Percentiles rank a stretch among this genome's conserved stretches.
These are phyloP conservation scores for Fusarium annulatum DNA, from an alignment of 2,329 filamentous ascomycete species.

Conservation along the genomic window DNA sequence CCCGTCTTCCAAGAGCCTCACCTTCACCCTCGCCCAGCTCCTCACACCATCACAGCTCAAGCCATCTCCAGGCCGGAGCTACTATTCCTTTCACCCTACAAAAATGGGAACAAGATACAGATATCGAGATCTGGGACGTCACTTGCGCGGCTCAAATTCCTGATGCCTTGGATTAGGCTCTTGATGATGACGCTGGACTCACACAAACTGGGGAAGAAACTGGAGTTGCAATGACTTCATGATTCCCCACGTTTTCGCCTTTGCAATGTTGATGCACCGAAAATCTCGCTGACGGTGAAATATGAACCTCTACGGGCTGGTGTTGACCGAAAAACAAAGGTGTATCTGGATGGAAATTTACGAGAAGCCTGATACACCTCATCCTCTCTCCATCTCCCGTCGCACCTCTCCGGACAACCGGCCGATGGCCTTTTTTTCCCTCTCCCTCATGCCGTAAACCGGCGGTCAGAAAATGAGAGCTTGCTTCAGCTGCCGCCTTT, in stretches of 20 bases:
- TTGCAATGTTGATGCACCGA: background rate
- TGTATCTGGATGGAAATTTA: conserved; percentile 6
- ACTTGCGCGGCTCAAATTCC: conserved; percentile 8
- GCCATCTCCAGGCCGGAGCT: conserved; percentile 21
- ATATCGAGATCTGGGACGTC: conserved; percentile 41
- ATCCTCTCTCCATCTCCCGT: background rate
- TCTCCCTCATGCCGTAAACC: conserved; percentile 5
- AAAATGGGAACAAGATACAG: conserved; percentile 19
- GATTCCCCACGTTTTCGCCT: conserved; percentile 37
- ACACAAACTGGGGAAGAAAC: conserved; percentile 32
- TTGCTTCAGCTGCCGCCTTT: conserved; percentile 17
- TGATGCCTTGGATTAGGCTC: conserved; percentile 18
- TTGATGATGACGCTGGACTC: conserved; percentile 14
- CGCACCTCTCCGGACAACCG: conserved; percentile 1
- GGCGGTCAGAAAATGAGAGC: conserved; percentile 30
- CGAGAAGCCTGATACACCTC: conserved; percentile 18
- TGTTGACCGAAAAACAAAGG: conserved; percentile 12
- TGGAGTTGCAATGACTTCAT: conserved; percentile 41
- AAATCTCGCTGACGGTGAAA: background rate
- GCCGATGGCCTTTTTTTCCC: background rate
- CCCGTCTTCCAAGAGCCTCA: conserved; percentile 38
- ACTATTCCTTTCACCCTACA: conserved; percentile 25
- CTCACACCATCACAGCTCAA: conserved; percentile 23
- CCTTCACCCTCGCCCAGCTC: conserved; percentile 19
- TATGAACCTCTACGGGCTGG: conserved; percentile 9